Evolutionary conservation across 495 filamentous ascomycete species (phyloP), one percentile per base, ranked within the genome.

Genomic region (Penicillium subrubescens): DNA sequence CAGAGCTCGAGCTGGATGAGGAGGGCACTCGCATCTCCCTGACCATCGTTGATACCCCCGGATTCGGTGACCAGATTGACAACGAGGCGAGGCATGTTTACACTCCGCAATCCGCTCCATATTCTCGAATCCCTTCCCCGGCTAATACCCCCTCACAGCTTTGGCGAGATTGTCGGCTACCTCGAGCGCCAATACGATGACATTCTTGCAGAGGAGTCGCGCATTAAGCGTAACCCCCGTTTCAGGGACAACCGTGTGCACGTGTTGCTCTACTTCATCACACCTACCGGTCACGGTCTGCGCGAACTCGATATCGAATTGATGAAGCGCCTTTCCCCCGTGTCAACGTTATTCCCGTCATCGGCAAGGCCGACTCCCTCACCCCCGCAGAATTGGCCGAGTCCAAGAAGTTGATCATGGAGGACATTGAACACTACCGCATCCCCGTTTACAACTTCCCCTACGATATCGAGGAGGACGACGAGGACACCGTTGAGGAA

Each of bases 381-480:
- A 99, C 95, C 53, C 96, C 96, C 51, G 90, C 91, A 57, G 95
- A 99, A 81, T 88, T 98, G 59, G 95, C 95, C 60, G 96, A 99
- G 78, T 97, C 94, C 43, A 99, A 99, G 87, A 98, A 97, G 83
- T 85, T 99, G 57, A 93, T 99, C 71, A 99, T 99, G 96, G 95
- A 99, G 82, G 95, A 99, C 73, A 99, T 99, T 67, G 95, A 99
- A 77, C 95, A 99, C 80, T 99, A 99, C 85, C 92, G 95, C 77
- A 99, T 99, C 71, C 95, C 95, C 41, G 96, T 99, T 68, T 99
- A 99, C 88, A 99, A 99, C 86, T 99, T 99, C 85, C 95, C 95
- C 35, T 99, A 99, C 82, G 95, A 99, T 75, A 95, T 98, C 63
- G 95, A 99, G 81, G 95, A 99, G 81, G 95, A 99, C 75, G 95